Base-by-base conservation (phyloP, 352 stramenopile species). In the Phytophthora boehmeriae region DNA sequence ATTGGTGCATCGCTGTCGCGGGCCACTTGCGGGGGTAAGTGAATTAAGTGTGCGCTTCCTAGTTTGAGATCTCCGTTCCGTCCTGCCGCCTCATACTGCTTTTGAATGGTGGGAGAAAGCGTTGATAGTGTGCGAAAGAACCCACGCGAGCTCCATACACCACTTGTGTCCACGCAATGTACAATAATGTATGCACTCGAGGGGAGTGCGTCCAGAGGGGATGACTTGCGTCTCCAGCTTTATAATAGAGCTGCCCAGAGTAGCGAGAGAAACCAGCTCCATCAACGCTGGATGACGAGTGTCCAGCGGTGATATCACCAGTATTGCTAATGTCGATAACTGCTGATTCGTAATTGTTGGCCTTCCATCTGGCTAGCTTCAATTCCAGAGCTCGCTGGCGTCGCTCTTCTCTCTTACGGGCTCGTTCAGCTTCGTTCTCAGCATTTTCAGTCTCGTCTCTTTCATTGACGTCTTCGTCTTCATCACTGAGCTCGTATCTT, bases 131-230 rank as follows among this genome's bases (percentile, higher is more conserved):
- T 74, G 17, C 81, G 78, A 17, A 93, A 93, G 52, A 93, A 93
- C n/a, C 84, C 84, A 27, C 82, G 80, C 9, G 73, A 65, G 34
- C 78, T 86, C 84, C 84, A 93, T 20, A 83, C 73, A 20, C 84
- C 84, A 46, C 81, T 91, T 10, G 75, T 93, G 41, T 93, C 80
- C 27, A 91, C 81, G 43, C 81, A 93, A 25, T 93, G 84, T n/a
- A 89, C 74, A 50, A 91, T 77, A 54, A 93, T 80, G 25, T 69
- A 57, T 5, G 66, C 59, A 3, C 41, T 66, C 0, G 42, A 61
- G 1, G 35, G 57, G 8, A 83, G 46, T 19, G 39, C 53, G 13
- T 45, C 58, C 5, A 65, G 11, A 28, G 54, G 61, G 82, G 82
- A 2, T 66, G 73, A 30, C 79, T 89, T 14, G 84, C 84, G 44